phyloP scores from a whole-genome alignment of 2,329 filamentous ascomycete genomes.

The Spiromastix sp. region DNA sequence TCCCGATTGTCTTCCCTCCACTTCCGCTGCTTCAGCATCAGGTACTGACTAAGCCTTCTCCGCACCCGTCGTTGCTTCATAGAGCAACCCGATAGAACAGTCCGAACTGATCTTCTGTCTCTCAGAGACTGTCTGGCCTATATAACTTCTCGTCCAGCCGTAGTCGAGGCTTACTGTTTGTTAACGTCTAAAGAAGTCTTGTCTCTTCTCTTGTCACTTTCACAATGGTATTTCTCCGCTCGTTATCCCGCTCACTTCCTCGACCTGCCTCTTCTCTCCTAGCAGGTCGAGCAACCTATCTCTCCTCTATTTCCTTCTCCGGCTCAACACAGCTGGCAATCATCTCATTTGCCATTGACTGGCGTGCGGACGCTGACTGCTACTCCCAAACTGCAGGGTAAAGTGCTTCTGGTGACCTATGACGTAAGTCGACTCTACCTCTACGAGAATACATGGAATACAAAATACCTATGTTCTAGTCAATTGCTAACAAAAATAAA shows the following conservation, averaged over 20 bases:
- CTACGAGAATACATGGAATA: slow-evolving; percentile 6
- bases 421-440: slow-evolving; percentile 50
- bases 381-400: slow-evolving; percentile 68
- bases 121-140: neutral
- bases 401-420: slow-evolving; percentile 89
- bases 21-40: too few relatives aligned
- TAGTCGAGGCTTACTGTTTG: too few relatives aligned
- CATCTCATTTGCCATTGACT: slow-evolving; percentile 35
- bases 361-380: slow-evolving; percentile 54
- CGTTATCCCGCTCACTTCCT: slow-evolving; percentile 45
- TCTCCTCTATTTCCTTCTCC: slow-evolving; percentile 10
- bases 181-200: too few relatives aligned
- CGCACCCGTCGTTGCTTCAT: too few relatives aligned
- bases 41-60: too few relatives aligned
- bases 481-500: slow-evolving; percentile 5
- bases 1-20: too few relatives aligned
- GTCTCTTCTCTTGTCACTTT: too few relatives aligned
- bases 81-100: too few relatives aligned
- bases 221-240: slow-evolving; percentile 55
- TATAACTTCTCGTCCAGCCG: neutral
- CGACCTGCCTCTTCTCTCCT: slow-evolving; percentile 45
- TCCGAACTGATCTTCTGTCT: neutral
- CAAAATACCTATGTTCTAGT: neutral
- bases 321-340: slow-evolving; percentile 18
- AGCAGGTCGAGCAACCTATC: slow-evolving; percentile 28